These are phyloP conservation scores for Phaeosphaeria sp. DNA, from an alignment of 2,329 filamentous ascomycete species.

Conservation along the genomic window DNA sequence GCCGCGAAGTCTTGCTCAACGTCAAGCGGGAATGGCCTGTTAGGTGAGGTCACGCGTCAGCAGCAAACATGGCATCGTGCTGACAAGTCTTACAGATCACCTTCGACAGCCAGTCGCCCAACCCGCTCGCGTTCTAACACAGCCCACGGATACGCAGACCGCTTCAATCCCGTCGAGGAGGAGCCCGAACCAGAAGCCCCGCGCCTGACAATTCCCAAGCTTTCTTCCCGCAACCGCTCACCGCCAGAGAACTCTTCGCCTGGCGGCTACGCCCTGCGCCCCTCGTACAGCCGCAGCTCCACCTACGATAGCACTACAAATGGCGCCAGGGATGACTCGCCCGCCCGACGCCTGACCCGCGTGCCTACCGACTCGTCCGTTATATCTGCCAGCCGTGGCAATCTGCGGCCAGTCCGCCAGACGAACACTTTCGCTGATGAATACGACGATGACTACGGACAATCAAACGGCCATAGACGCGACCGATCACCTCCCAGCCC, in stretches of 20 bases:
- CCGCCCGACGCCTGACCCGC: slow-evolving; percentile 58
- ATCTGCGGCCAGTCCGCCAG: slow-evolving; percentile 52
- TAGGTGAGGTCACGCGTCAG: slow-evolving; percentile 53
- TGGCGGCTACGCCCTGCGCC: slow-evolving; percentile 50
- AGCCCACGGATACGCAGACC: slow-evolving; percentile 67
- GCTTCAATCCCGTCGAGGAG: slow-evolving; percentile 64
- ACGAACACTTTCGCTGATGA: slow-evolving; percentile 45
- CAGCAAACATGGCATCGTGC: slow-evolving; percentile 7
- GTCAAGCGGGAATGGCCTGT: slow-evolving; percentile 74
- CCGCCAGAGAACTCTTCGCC: slow-evolving; percentile 41
- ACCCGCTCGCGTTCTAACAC: slow-evolving; percentile 68
- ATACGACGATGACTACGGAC: slow-evolving; percentile 44
- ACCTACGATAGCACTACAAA: slow-evolving; percentile 67
- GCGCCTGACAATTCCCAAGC: slow-evolving; percentile 54
- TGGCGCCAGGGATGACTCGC: slow-evolving; percentile 60
- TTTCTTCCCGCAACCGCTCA: slow-evolving; percentile 54
- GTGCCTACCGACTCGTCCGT: slow-evolving; percentile 63
- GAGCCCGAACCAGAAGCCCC: slow-evolving; percentile 60
- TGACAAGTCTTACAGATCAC: slow-evolving; percentile 34
- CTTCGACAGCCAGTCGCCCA: slow-evolving; percentile 45
- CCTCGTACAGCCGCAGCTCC: slow-evolving; percentile 57
- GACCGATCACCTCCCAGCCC: slow-evolving; percentile 62
- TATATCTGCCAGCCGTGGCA: slow-evolving; percentile 55
- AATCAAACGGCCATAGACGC: slow-evolving; percentile 37
- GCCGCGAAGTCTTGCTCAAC: slow-evolving; percentile 79